Evolutionary conservation across 352 stramenopile species (phyloP), one percentile per base, ranked within the genome.

Genomic region (Halophytophthora polymorphica): DNA sequence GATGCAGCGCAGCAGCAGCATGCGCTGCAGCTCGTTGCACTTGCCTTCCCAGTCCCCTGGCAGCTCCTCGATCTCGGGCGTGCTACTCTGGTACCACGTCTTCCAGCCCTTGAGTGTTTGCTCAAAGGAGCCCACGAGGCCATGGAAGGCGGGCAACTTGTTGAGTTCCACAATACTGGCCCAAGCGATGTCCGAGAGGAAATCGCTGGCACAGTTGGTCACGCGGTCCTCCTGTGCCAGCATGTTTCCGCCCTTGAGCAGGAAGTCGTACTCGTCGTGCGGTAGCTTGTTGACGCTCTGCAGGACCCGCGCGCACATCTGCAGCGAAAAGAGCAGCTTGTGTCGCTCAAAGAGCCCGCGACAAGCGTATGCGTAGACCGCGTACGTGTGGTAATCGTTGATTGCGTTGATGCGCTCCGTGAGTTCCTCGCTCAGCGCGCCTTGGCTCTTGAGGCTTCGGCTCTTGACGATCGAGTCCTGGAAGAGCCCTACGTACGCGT

Each of bases 281-380:
- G 90, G 88, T 2, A 98, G 69, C 50, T 98, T 98, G 47, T 91
- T 82, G 8, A 96, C 59, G 38, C 80, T 95, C 57, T 96, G 76
- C 38, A 98, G 67, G 18, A 98, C 93, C 17, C 91, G 86, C 13
- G 97, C 82, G 45, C 88, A 97, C 67, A 97, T 95, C 53, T 98
- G 93, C 13, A 98, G 69, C 22, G 89, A 97, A 47, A 98, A 98
- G 0, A 98, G 68, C 4, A 98, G 69, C 57, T 98, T 98, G 69
- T 98, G 94, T 0, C 86, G 73, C 58, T 98, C 95, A 58, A 98
- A 98, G 1, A 98, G 77, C 12, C 92, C 95, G 13, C 94, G 80
- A 52, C 95, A 98, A 0, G 95, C 91, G 61, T 97, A 98, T 29
- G 85, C 82, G 45, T 98, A 98, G 18, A 98, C 90, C 6, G 90